Evolutionary conservation across 2,329 filamentous ascomycete species (phyloP).

Genomic region (Diaporthe destruens): DNA sequence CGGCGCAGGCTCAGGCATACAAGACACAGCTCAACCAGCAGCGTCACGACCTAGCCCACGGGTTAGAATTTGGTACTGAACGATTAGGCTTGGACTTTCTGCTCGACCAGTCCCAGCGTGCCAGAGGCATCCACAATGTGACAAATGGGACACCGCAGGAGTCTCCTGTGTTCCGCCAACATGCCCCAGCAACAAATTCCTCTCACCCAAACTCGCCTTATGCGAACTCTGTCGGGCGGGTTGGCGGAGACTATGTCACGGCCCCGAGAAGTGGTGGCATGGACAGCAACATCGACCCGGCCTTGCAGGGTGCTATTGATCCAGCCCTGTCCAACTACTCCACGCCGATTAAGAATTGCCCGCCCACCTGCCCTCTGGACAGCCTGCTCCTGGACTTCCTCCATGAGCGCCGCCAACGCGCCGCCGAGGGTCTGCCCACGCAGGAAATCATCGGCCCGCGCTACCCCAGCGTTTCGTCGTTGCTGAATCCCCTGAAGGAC

Average conservation of each 20-base stretch:
- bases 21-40: slow-evolving; percentile 58
- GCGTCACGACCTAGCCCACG: slow-evolving; percentile 63
- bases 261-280: slow-evolving; percentile 26
- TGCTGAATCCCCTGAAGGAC: slow-evolving; percentile 77
- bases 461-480: slow-evolving; percentile 83
- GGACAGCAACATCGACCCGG: slow-evolving; percentile 42
- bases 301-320: slow-evolving; percentile 45
- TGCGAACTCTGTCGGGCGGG: slow-evolving; percentile 11
- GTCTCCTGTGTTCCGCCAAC: slow-evolving; percentile 58
- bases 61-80: slow-evolving; percentile 73
- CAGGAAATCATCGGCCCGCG: slow-evolving; percentile 79
- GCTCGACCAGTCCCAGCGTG: slow-evolving; percentile 70
- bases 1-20: slow-evolving; percentile 44
- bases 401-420: slow-evolving; percentile 74
- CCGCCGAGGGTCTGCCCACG: slow-evolving; percentile 72
- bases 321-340: slow-evolving; percentile 41
- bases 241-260: slow-evolving; percentile 2
- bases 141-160: slow-evolving; percentile 61
- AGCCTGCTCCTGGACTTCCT: slow-evolving; percentile 85
- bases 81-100: slow-evolving; percentile 80
- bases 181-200: slow-evolving; percentile 44
- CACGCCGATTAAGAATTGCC: slow-evolving; percentile 68
- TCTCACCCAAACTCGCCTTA: slow-evolving; percentile 37
- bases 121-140: slow-evolving; percentile 64
- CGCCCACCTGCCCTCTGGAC: slow-evolving; percentile 82